Percentiles rank a stretch among this genome's conserved stretches.
These are phyloP conservation scores for Penicillium italicum DNA, from an alignment of 2,329 filamentous ascomycete genomes.

Conservation along the genomic window DNA sequence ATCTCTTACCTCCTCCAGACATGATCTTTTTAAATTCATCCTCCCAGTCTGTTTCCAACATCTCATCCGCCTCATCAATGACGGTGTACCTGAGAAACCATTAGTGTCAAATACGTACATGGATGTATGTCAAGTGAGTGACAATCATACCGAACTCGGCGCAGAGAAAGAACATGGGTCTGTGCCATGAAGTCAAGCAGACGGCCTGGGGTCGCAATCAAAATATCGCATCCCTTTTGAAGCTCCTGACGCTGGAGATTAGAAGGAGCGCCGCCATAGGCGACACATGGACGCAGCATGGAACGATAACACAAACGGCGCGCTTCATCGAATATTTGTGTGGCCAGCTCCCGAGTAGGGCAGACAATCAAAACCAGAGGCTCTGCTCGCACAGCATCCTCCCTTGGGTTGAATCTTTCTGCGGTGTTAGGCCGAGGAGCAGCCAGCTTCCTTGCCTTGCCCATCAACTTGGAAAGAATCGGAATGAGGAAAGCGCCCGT, in stretches of 20 bases:
- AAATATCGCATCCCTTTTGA: slow-evolving; percentile 78
- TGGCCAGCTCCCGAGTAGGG: slow-evolving; percentile 84
- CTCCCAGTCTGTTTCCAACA: slow-evolving; percentile 77
- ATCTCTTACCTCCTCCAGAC: slow-evolving; percentile 68
- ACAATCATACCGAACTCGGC: slow-evolving; percentile 64
- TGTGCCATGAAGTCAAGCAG: slow-evolving; percentile 78
- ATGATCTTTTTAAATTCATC: slow-evolving; percentile 72
- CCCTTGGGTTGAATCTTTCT: slow-evolving; percentile 50
- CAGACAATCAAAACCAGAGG: slow-evolving; percentile 81
- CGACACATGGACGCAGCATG: slow-evolving; percentile 86
- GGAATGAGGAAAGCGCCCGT: slow-evolving; percentile 90
- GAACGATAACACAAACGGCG: slow-evolving; percentile 90
- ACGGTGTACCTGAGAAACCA: slow-evolving; percentile 55
- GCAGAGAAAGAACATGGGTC: slow-evolving; percentile 64
- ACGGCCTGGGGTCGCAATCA: slow-evolving; percentile 84
- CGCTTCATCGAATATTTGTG: slow-evolving; percentile 93
- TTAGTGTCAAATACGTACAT: neutral
- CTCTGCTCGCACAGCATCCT: slow-evolving; percentile 65
- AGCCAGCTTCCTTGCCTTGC: slow-evolving; percentile 84
- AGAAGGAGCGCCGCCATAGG: slow-evolving; percentile 80
- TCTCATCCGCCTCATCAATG: slow-evolving; percentile 93
- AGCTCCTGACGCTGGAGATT: slow-evolving; percentile 68
- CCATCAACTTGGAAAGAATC: slow-evolving; percentile 86
- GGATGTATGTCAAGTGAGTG: neutral
- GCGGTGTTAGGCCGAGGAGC: slow-evolving; percentile 66